phyloP scores from a whole-genome alignment of 2,329 filamentous ascomycete species.

The Emydomyces testavorans region DNA sequence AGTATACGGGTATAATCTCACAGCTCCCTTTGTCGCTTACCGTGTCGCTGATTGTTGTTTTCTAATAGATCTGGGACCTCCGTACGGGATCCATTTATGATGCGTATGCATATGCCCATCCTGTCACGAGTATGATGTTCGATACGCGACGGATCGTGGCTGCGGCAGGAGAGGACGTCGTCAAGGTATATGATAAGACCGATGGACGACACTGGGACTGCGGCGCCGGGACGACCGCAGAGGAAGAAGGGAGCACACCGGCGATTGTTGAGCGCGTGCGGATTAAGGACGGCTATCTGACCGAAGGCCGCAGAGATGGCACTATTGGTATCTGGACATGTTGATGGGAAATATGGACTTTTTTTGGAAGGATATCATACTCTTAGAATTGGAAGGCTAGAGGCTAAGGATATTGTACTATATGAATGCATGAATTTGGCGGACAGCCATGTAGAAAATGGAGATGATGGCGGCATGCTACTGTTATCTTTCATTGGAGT shows the following conservation, averaged over 20 bases:
- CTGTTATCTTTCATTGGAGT: background rate
- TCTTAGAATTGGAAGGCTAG: too few species aligned
- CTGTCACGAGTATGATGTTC: constrained; percentile 95
- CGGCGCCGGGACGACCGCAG: constrained; percentile 61
- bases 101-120: constrained; percentile 86
- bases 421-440: background rate
- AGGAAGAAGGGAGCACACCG: constrained; percentile 53
- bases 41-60: constrained; percentile 14
- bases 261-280: constrained; percentile 72
- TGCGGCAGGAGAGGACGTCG: constrained; percentile 82
- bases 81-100: constrained; percentile 91
- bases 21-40: background rate
- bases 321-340: constrained; percentile 86
- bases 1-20: constrained; percentile 68
- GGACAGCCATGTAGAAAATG: background rate
- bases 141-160: constrained; percentile 79
- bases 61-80: constrained; percentile 85
- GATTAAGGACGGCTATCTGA: constrained; percentile 84
- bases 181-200: constrained; percentile 96
- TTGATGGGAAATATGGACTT: constrained; percentile 22
- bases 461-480: background rate
- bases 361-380: background rate
- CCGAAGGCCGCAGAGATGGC: constrained; percentile 81
- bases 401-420: background rate
- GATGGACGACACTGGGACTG: constrained; percentile 96